Base-by-base conservation (phyloP, 331 rosid species). In the Rosa hybrid region DNA sequence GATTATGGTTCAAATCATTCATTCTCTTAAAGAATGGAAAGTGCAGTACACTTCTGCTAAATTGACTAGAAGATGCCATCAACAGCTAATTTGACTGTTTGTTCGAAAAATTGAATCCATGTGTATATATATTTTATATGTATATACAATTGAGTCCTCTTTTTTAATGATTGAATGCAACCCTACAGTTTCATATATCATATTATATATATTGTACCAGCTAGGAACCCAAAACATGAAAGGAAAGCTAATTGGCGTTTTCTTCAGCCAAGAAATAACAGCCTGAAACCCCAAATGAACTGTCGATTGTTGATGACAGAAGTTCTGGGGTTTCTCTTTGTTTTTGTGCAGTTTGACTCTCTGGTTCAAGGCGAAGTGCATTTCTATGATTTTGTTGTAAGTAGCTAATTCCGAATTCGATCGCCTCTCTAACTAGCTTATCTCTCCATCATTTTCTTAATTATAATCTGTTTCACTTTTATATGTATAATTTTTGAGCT, bases 351-450 rank as follows among this genome's bases (percentile, higher is more conserved):
- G 13, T 59, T 59, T n/a, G n/a, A 27, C 64, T 20, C 64, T 21
- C 64, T n/a, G 59, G 76, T 44, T 48, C 59, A 72, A 48, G 76
- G 17, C 39, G 59, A 72, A 2, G 76, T 48, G 77, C 62, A 72
- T 72, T 25, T n/a, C 44, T 72, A 72, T 27, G 77, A 49, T 14
- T 72, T 72, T 50, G 62, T 72, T 2, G 77, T 72, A 21, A 45
- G 76, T 44, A 54, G 62, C 62, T 54, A 4, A 7, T 59, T 59
- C 14, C 12, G 13, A 7, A 59, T 21, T 59, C 65, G 12, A 57
- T 57, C 27, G 11, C 63, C 12, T 53, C 63, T 7, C 30, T n/a
- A 57, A 13, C 30, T 57, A 18, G 21, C 54, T 57, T 7, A 2
- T 57, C 27, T 7, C 23, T 57, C 63, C 11, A 57, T 20, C 25